phyloP scores from a whole-genome alignment of 257 asterid genomes.

The Buddleja alternifolia region DNA sequence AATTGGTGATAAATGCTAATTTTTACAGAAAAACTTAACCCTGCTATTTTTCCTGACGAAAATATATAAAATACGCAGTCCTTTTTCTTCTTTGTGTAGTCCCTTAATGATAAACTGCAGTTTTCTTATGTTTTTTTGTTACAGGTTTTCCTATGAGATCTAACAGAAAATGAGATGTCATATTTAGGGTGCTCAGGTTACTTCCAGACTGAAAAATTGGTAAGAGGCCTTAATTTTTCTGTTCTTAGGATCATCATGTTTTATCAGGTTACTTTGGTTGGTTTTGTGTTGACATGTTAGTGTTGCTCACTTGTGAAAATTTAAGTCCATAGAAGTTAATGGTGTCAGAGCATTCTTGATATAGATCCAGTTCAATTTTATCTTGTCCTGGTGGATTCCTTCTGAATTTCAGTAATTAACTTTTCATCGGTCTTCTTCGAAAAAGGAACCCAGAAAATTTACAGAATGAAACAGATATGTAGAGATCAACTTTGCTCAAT shows the following conservation, averaged over 20 bases:
- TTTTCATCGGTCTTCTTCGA: neutral
- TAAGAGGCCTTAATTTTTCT: constrained; percentile 35
- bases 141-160: too few species aligned
- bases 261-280: constrained; percentile 13
- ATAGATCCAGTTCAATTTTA: neutral
- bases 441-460: neutral
- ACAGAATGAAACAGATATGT: neutral
- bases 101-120: too few species aligned
- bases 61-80: too few species aligned
- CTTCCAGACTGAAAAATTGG: constrained; percentile 96
- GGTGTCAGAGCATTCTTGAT: neutral
- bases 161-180: too few species aligned
- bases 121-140: too few species aligned
- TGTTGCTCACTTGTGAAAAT: constrained; percentile 4
- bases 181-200: constrained; percentile 96
- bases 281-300: constrained; percentile 16
- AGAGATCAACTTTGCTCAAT: neutral
- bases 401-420: neutral
- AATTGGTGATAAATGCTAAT: too few species aligned
- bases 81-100: too few species aligned
- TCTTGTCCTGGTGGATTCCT: neutral
- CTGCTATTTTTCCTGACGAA: too few species aligned
- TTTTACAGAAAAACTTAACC: too few species aligned
- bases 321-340: neutral
- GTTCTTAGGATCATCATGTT: constrained; percentile 10